Evolutionary conservation across 106 monocot genomes (phyloP).

Genomic region (Dioscorea alata): DNA sequence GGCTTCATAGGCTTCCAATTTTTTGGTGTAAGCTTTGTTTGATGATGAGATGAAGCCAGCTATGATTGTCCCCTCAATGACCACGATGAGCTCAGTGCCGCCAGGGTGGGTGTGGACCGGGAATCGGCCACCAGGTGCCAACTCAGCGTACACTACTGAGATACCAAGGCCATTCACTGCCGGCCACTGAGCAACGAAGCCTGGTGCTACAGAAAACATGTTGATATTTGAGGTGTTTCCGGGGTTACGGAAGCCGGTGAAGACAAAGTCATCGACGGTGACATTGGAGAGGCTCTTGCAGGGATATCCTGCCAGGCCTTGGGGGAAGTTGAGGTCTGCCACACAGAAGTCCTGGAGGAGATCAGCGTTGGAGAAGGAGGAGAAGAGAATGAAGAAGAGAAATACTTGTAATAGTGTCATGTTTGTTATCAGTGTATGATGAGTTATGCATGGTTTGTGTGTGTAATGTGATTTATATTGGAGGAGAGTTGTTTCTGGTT

Average conservation of each 20-base stretch:
- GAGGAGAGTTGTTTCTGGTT: too few relatives aligned
- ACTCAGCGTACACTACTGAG: not conserved
- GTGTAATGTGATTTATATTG: too few relatives aligned
- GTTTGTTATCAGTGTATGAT: too few relatives aligned
- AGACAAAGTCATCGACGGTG: slow-evolving; percentile 18
- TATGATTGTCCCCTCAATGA: not conserved
- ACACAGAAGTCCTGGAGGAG: not conserved
- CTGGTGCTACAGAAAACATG: not conserved
- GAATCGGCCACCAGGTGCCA: slow-evolving; percentile 1
- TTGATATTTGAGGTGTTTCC: slow-evolving; percentile 5
- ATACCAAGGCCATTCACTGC: slow-evolving; percentile 14
- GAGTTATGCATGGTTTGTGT: too few relatives aligned
- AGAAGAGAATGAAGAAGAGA: not conserved
- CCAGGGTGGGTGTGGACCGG: slow-evolving; percentile 23
- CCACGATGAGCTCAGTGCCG: slow-evolving; percentile 8
- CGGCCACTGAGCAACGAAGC: slow-evolving; percentile 3
- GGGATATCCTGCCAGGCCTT: slow-evolving; percentile 5
- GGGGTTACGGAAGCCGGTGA: slow-evolving; percentile 9
- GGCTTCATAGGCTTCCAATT: slow-evolving; percentile 33
- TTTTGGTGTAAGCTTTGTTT: slow-evolving; percentile 6
- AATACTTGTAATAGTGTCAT: not conserved
- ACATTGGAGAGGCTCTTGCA: slow-evolving; percentile 7
- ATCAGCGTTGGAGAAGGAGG: not conserved
- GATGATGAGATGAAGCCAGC: slow-evolving; percentile 10
- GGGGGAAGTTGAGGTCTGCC: slow-evolving; percentile 1